A percentile compares a stretch with the other conserved stretches of the same genome.
Conservation (phyloP, 148 eudicot species). For the Hydrangea macrophylla region DNA sequence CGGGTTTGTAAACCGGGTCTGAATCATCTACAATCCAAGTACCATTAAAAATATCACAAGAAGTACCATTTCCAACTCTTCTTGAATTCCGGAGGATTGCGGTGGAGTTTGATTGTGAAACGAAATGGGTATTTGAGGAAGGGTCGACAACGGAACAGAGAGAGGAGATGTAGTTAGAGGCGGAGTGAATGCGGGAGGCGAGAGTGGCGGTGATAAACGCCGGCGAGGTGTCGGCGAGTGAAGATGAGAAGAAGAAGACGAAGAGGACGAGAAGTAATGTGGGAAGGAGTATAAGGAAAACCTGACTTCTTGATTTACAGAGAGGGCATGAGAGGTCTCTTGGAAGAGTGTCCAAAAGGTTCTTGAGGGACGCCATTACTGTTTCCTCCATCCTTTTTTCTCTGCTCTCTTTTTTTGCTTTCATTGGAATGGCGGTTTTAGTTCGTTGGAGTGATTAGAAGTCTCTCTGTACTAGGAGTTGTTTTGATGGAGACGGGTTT, state of each 20-base stretch:
- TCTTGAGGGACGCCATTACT: constrained; percentile 7
- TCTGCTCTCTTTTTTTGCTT: background rate
- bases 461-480: background rate
- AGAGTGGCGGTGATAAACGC: background rate
- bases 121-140: constrained; percentile 1
- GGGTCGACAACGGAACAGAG: background rate
- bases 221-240: constrained; percentile 14
- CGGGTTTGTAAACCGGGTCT: constrained; percentile 47
- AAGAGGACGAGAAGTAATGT: constrained; percentile 29
- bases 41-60: constrained; percentile 73
- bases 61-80: background rate
- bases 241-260: constrained; percentile 13
- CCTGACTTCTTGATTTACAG: constrained; percentile 17
- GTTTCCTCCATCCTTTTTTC: background rate
- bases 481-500: no score
- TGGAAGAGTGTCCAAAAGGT: background rate
- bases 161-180: background rate
- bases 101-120: background rate
- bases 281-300: constrained; percentile 21
- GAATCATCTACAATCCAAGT: constrained; percentile 46
- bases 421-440: background rate
- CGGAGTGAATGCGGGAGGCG: background rate
- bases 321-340: constrained; percentile 10
- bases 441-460: background rate
- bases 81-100: background rate